Conservation (phyloP, 768 basidiomycete species). For the Peribolospora kevripleyi region DNA sequence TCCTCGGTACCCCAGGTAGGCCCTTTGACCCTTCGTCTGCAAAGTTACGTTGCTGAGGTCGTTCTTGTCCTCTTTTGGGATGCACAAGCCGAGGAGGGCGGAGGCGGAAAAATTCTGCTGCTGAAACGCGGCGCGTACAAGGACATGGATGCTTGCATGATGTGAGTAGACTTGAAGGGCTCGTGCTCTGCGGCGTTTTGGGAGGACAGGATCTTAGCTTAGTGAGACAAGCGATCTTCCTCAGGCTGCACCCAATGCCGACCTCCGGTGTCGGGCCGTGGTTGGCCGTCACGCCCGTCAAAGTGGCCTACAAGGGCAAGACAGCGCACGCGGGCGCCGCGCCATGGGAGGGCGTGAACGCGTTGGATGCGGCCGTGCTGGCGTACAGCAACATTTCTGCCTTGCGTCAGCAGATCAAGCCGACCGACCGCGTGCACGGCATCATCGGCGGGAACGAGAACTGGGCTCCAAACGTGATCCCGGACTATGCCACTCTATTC, state of each 20-base stretch:
- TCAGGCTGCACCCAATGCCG: constrained; percentile 47
- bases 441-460: constrained; percentile 24
- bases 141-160: constrained; percentile 51
- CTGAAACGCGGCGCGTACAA: constrained; percentile 47
- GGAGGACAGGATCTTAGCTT: background rate
- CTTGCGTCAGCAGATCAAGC: constrained; percentile 66
- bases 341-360: constrained; percentile 71
- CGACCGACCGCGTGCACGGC: constrained; percentile 55
- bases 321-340: constrained; percentile 58
- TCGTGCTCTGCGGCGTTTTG: background rate
- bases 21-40: background rate
- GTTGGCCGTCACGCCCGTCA: constrained; percentile 27
- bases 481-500: background rate
- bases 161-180: constrained; percentile 23
- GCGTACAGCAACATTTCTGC: constrained; percentile 57
- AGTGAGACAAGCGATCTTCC: constrained; percentile 34
- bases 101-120: constrained; percentile 45
- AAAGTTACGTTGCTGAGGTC: constrained; percentile 3
- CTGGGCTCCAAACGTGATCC: background rate
- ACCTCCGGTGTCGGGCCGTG: constrained; percentile 41
- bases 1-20: constrained; percentile 8
- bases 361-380: constrained; percentile 65
- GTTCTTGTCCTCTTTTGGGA: background rate
- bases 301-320: background rate
- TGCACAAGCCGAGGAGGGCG: constrained; percentile 46